Base-by-base conservation (phyloP, 1,284 basidiomycete species). In the Moesziomyces globuligerus region DNA sequence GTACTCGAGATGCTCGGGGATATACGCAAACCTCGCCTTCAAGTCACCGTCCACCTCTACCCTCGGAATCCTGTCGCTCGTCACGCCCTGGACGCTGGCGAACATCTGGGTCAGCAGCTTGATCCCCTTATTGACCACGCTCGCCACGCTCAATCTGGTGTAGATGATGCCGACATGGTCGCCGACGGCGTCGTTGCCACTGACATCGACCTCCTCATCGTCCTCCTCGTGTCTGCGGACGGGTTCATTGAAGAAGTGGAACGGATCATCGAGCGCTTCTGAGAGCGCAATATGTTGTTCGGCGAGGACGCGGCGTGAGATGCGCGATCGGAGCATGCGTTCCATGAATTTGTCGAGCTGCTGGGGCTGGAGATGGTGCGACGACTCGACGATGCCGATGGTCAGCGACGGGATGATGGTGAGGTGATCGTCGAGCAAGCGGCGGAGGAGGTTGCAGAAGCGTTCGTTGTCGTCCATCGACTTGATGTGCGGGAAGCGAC, bases 221-320 rank as follows among this genome's bases (percentile, higher is more conserved):
- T 40, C 49, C 18, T 48, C 34, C 21, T 60, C 44, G 9, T 46
- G 34, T 8, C 47, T 15, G 10, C 54, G 37, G 2, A 45, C 49
- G 4, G 67, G 69, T 29, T 72, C 65, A 43, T 79, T 67, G 61
- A 75, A 74, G 18, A 78, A 78, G 38, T 69, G 62, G 48, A 78
- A 78, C 11, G 76, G 76, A 48, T 77, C 76, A 36, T 75, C 75
- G 24, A 75, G 48, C 36, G 87, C 87, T 55, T 88, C 86, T 5
- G 91, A 90, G 5, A 95, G 85, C 3, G 91, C 90, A 52, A 94
- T 89, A 75, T 95, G 93, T 76, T 95, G 93, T 79, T 94, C 91
- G 2, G 90, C 91, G 26, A 95, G 86, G 25, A 95, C 93, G 38
- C 93, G 88, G 23, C 93, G 87, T 9, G 92, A 93, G 80, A 95